Evolutionary conservation across 2,329 filamentous ascomycete genomes (phyloP).

Genomic region (Chaetomiaceae sp.): DNA sequence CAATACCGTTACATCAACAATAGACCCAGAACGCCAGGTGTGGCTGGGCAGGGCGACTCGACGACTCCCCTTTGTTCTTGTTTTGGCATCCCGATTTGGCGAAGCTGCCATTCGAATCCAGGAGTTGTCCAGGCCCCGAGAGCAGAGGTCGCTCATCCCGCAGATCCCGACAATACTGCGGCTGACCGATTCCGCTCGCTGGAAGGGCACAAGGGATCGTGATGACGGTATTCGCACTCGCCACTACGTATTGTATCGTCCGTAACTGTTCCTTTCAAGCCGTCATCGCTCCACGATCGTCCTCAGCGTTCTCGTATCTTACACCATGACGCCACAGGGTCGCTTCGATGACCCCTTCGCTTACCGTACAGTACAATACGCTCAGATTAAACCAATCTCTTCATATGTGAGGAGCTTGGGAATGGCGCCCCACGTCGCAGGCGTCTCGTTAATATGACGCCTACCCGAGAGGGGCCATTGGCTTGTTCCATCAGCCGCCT

Average conservation of each 20-base stretch:
- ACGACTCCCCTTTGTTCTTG: too few relatives aligned
- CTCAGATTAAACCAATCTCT: too few relatives aligned
- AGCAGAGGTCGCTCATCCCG: neutral
- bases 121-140: neutral
- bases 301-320: too few relatives aligned
- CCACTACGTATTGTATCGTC: slow-evolving; percentile 20
- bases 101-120: too few relatives aligned
- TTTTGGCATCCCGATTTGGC: too few relatives aligned
- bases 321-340: too few relatives aligned
- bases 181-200: too few relatives aligned
- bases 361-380: too few relatives aligned
- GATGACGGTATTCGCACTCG: slow-evolving; percentile 9
- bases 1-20: neutral
- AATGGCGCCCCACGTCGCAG: too few relatives aligned
- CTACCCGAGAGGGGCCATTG: slow-evolving; percentile 17
- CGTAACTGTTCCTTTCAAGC: slow-evolving; percentile 3
- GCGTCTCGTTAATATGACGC: slow-evolving; percentile 3
- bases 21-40: neutral
- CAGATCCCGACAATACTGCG: slow-evolving; percentile 3
- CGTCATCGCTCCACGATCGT: too few relatives aligned
- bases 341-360: too few relatives aligned
- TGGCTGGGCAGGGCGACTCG: neutral
- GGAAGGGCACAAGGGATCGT: neutral
- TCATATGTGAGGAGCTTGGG: too few relatives aligned
- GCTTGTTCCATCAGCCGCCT: slow-evolving; percentile 25